These are phyloP conservation scores for Parietichytrium sp. DNA, from an alignment of 108 stramenopile genomes.

Conservation along the genomic window DNA sequence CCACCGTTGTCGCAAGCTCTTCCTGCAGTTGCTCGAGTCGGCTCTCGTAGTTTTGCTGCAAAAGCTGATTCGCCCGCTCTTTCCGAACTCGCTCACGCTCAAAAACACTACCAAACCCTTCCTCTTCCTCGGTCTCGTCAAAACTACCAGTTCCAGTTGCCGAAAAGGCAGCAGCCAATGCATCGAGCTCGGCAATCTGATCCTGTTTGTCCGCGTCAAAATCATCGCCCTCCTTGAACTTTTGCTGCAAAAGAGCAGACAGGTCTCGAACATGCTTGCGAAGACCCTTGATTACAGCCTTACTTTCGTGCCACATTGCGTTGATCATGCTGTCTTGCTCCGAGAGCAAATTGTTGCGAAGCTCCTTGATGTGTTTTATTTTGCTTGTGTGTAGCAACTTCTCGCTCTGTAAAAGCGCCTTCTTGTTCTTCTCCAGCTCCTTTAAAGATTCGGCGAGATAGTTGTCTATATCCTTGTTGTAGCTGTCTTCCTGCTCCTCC, in stretches of 20 bases:
- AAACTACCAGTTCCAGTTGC: not conserved
- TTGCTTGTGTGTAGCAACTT: not conserved
- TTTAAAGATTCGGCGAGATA: not conserved
- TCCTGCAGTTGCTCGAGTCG: not conserved
- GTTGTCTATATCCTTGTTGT: not conserved
- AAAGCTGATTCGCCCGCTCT: constrained; percentile 5
- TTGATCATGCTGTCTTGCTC: constrained; percentile 17
- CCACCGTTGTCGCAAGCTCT: constrained; percentile 14
- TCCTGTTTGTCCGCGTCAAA: not conserved
- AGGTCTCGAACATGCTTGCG: constrained; percentile 16
- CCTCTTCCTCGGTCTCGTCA: not conserved
- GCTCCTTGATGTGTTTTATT: constrained; percentile 22
- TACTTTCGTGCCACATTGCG: not conserved
- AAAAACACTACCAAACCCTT: not conserved
- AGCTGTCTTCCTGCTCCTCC: not conserved
- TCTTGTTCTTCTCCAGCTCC: not conserved
- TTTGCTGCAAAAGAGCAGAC: not conserved
- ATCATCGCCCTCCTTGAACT: constrained; percentile 5
- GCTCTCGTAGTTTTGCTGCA: constrained; percentile 26
- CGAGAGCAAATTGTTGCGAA: constrained; percentile 10
- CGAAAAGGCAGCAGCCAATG: not conserved
- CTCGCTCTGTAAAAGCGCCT: not conserved
- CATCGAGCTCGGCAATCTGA: not conserved
- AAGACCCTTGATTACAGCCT: constrained; percentile 26
- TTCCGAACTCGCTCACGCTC: not conserved